Percentiles rank a stretch among this genome's conserved stretches.
Conservation (phyloP, 257 asterid species). For the Solanum peruvianum region DNA sequence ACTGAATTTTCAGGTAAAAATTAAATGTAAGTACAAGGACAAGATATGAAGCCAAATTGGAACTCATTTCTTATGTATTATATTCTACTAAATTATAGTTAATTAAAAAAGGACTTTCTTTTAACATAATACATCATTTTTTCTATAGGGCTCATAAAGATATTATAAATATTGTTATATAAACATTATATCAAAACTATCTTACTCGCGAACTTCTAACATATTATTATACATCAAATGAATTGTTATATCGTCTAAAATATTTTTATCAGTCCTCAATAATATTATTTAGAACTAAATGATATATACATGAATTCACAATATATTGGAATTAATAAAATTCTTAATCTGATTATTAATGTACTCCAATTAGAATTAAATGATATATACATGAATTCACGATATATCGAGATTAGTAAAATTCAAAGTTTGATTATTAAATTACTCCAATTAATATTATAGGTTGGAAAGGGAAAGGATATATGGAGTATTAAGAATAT, state of each 20-base stretch:
- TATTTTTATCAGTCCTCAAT: too few species aligned
- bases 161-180: too few species aligned
- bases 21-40: background rate
- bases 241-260: fast-evolving
- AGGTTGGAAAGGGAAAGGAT: background rate
- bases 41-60: background rate
- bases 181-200: too few species aligned
- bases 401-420: background rate
- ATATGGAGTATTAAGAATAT: background rate
- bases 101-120: too few species aligned
- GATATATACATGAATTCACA: too few species aligned
- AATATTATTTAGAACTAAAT: too few species aligned
- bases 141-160: too few species aligned
- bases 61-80: background rate
- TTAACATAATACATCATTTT: background rate
- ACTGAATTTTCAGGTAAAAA: background rate
- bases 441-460: too few species aligned
- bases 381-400: too few species aligned
- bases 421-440: background rate
- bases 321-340: background rate
- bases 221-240: too few species aligned
- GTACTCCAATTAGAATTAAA: too few species aligned
- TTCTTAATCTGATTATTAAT: background rate
- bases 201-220: background rate
- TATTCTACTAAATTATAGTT: too few species aligned